Evolutionary conservation across 2,329 filamentous ascomycete genomes (phyloP), one percentile per base, ranked within the genome.

Genomic region (Westerdykella ornata): DNA sequence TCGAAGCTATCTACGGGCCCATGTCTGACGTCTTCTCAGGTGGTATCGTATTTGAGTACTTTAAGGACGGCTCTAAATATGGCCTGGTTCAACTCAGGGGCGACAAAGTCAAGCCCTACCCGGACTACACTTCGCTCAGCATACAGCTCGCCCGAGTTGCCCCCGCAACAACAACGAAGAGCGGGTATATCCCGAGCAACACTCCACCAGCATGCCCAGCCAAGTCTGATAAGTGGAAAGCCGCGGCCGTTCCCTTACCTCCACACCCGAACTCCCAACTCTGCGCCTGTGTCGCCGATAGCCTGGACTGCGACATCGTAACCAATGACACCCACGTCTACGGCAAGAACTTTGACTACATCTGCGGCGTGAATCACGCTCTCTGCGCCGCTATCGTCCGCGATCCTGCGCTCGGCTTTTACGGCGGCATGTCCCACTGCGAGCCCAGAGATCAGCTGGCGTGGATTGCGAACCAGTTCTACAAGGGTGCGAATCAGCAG

Each of bases 31-130:
- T 95, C 56, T 90, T 92, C 79, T 92, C 85, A 37, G 92, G 92
- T 53, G 92, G 90, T 67, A 94, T 98, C 52, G 88, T 97, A 63
- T 98, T 97, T 77, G 94, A 95, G 84, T 98, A 90, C 75, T 92
- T 88, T 74, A 78, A 95, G 74, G 88, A 94, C 66, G 72, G 65
- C 40, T 97, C 97, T 72, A 73, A 96, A 65, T 98, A 88, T 61
- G 90, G 85, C 77, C 77, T 95, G 18, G 81, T 90, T 45, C 67
- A 75, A 44, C 65, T 87, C 40, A 63, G 71, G 30, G 71, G 70
- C 14, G 54, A 56, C 38, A 84, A 82, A 47, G 77, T 71, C 48
- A 85, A 82, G 49, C 75, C 87, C 2, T 62, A 64, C 55, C 67
- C 79, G 29, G 86, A 95, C 70, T 98, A 85, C 70, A 75, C 76